Conservation (phyloP, 116 monocot genomes). For the Dioscorea cayenensis region DNA sequence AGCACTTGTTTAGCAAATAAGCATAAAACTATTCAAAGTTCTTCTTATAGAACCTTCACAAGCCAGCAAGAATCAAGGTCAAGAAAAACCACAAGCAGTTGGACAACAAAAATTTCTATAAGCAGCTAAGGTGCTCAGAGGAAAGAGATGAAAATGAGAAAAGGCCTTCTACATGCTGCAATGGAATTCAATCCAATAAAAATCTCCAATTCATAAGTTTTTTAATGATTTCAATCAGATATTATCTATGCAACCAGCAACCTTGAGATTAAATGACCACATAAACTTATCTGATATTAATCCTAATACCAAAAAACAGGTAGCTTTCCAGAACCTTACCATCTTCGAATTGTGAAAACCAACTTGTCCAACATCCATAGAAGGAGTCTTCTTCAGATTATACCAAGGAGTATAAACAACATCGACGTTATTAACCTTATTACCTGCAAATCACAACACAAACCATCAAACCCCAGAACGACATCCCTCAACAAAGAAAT, state of each 20-base stretch:
- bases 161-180: no score
- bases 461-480: background rate
- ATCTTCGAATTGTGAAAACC: slow-evolving; percentile 88
- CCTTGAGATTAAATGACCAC: background rate
- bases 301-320: background rate
- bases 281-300: background rate
- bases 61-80: no score
- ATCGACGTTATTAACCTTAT: slow-evolving; percentile 96
- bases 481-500: background rate
- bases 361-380: slow-evolving; percentile 93
- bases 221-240: no score
- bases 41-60: no score
- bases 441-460: slow-evolving; percentile 44
- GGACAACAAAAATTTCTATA: no score
- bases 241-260: background rate
- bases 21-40: no score
- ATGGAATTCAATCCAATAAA: no score
- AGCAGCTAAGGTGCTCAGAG: no score
- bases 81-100: no score
- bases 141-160: no score
- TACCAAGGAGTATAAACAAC: slow-evolving; percentile 95
- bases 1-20: no score
- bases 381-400: slow-evolving; percentile 81
- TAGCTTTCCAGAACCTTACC: slow-evolving; percentile 25
- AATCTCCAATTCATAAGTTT: no score